Base-by-base conservation (phyloP, 176 grass and related monocot genomes). In the Bolboschoenus planiculmis region DNA sequence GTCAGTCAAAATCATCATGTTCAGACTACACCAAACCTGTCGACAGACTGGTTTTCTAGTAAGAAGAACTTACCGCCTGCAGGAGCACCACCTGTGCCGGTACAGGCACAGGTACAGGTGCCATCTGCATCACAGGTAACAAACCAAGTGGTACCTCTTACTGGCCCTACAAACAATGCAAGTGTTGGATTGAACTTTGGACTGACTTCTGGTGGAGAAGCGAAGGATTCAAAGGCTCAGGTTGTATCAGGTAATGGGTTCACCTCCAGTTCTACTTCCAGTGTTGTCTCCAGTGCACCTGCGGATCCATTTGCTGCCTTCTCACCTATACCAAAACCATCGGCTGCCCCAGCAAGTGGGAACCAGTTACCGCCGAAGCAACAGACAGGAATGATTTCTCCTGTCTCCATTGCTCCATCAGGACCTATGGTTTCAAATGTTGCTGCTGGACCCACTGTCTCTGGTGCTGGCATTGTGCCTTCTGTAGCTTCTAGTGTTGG, bases 1-100 rank as follows among this genome's bases (percentile, higher is more conserved):
- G 84, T 73, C 58, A 79, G 83, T 55, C 43, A 85, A 67, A 91
- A 78, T 71, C 84, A 84, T 60, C 75, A 88, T 29, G 81, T 63
- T 90, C 85, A 88, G 79, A 84, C 34, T 29, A 86, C 84, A 11
- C 0, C 86, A 78, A 93, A 83, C 76, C 64, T 95, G 79, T 88
- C 97, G 26, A 96, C 91, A 27, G 97, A 99, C 86, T 99, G 91
- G 97, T 93, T 95, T 85, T 84, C 86, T 67, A 83, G 89, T 85
- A 93, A 89, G 80, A 91, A 35, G 42, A 87, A 71, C 78, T 87
- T 89, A 88, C 84, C 88, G 61, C 85, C 84, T 21, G 30, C 83
- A 64, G 90, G 91, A 14, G 63, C 16, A 60, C 37, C 33, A 65
- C 80, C 80, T 43, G 37, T 48, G 66, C 16, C 57, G 2, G 78